Base-by-base conservation (phyloP, 768 basidiomycete genomes). In the Leccinum variicolor region DNA sequence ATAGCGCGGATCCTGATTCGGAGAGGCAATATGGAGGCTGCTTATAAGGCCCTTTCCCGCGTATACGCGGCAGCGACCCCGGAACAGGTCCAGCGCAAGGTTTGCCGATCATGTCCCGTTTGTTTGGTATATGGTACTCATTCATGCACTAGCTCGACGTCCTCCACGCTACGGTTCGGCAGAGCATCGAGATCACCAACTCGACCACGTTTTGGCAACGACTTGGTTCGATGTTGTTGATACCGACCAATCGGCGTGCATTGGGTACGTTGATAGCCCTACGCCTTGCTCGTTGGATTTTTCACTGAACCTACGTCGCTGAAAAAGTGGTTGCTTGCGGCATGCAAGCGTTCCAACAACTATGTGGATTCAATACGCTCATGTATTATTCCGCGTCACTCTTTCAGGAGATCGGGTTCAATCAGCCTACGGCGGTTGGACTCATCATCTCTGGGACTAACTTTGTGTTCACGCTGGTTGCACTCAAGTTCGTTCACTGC, bases 361-460 rank as follows among this genome's bases (percentile, higher is more conserved):
- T 92, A 0, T 92, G 85, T 59, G 91, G 91, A 2, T 92, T 91
- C 77, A 92, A 92, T 65, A 90, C 90, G 0, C 79, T 91, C 57
- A 84, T 85, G 82, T 84, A 81, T 64, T 86, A 87, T 66, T 87
- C 86, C 21, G 86, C 90, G 4, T 90, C 89, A 0, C 78, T 92
- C 13, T 92, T 92, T 76, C 81, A 87, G 62, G 79, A 84, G 61
- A 87, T 92, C 50, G 91, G 91, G 0, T 92, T 92, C 73, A 75
- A 88, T 66, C 87, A 93, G 65, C 86, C 91, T 1, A 90, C 89
- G 3, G 89, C 89, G 0, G 88, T 91, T 28, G 89, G 90, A 1
- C 80, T 91, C 29, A 87, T 91, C 64, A 77, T 92, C 29, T 87
- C 89, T 0, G 85, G 85, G 7, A 90, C 89, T 26, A 90, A 91